Evolutionary conservation across 2,329 filamentous ascomycete genomes (phyloP).

Genomic region (Verticillium isaacii): DNA sequence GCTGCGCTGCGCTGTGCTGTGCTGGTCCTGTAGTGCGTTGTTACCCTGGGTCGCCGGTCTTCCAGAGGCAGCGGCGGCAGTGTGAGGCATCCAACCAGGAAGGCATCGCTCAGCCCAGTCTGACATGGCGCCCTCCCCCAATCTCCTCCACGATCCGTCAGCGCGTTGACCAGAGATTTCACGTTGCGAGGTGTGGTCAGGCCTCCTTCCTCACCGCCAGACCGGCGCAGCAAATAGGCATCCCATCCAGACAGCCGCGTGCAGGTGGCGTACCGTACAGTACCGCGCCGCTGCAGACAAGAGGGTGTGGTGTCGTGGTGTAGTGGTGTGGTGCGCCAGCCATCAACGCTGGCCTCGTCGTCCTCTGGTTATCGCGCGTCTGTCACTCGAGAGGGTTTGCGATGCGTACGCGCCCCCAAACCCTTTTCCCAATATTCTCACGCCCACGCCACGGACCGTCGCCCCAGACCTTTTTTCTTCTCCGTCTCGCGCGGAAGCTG

Average conservation of each 20-base stretch:
- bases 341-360: no score
- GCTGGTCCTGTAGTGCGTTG: not conserved
- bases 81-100: not conserved
- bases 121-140: not conserved
- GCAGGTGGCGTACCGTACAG: not conserved
- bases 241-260: not conserved
- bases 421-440: not conserved
- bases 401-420: not conserved
- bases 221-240: conserved; percentile 2
- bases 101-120: not conserved
- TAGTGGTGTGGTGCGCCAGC: no score
- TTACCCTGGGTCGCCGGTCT: not conserved
- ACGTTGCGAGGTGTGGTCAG: not conserved
- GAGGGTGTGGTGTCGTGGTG: not conserved
- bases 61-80: not conserved
- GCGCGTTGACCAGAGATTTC: not conserved
- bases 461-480: not conserved
- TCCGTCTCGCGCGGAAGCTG: not conserved
- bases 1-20: no score
- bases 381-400: no score
- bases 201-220: conserved; percentile 2
- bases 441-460: not conserved
- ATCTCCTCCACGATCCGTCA: not conserved
- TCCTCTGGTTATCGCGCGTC: no score
- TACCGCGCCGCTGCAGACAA: not conserved